Base-by-base conservation (phyloP, 1,284 basidiomycete genomes). In the Apiotrichum gracile region DNA sequence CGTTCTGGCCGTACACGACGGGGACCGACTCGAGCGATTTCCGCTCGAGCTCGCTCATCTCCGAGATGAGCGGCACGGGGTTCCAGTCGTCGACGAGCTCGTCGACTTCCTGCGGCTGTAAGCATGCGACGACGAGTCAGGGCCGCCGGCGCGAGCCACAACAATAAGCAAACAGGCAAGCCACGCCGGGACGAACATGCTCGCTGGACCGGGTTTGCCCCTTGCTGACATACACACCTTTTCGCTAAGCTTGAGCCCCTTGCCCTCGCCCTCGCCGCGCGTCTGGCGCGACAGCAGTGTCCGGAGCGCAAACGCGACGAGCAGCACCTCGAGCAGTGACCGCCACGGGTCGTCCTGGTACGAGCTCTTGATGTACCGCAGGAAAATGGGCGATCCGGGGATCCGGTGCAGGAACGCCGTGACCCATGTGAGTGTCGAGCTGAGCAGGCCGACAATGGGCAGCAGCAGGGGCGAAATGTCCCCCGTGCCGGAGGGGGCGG, bases 31-130 rank as follows among this genome's bases (percentile, higher is more conserved):
- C 81, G 22, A 94, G 80, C 55, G 92, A 86, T 33, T 80, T 77
- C 52, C 83, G 78, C 66, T 92, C 88, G 5, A 68, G 74, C 14
- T 78, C 78, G 43, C 87, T 79, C 31, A 81, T 80, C 9, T 63
- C 64, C 17, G 70, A 62, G 7, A 82, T 85, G 4, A 99, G 81
- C 14, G 90, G 85, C 61, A 93, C 89, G 0, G 96, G 96, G 12
- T 80, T 80, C 89, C 93, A 99, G 71, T 98, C 96, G 54, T 89
- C 85, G 2, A 99, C 90, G 35, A 98, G 82, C 66, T 98, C 94
- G 70, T 97, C 86, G 55, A 97, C 86, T 84, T 98, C 96, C 90
- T 96, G 65, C n/a, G 8, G n/a, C 37, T 33, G 14, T 29, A 21
- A n/a, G 17, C 24, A 17, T 12, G 40, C 4, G 12, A 26, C n/a